Evolutionary conservation across 1,139 yeast genomes (phyloP).

Genomic region (Pichia norvegensis): DNA sequence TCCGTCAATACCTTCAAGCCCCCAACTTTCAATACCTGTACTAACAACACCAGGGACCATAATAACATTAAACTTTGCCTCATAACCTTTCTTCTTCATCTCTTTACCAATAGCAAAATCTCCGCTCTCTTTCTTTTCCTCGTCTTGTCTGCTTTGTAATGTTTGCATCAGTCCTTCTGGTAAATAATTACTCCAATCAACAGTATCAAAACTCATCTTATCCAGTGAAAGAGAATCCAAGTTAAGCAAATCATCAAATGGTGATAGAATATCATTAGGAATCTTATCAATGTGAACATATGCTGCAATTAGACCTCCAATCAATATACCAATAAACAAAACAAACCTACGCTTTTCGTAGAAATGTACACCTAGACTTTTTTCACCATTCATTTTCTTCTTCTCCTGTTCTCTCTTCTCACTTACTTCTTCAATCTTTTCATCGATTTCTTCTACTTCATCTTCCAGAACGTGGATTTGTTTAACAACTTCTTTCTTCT

Average conservation of each 20-base stretch:
- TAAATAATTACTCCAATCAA: conserved; percentile 57
- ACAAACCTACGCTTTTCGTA: conserved; percentile 41
- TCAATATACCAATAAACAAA: conserved; percentile 51
- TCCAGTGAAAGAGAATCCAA: conserved; percentile 37
- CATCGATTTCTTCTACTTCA: conserved; percentile 7
- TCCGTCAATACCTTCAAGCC: conserved; percentile 50
- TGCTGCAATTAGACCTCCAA: conserved; percentile 62
- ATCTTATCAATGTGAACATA: conserved; percentile 41
- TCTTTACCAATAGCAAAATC: conserved; percentile 85
- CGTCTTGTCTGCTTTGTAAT: conserved; percentile 42
- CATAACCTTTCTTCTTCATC: conserved; percentile 41
- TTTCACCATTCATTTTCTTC: conserved; percentile 1
- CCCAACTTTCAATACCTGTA: conserved; percentile 94
- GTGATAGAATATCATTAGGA: conserved; percentile 17
- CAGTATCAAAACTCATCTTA: conserved; percentile 4
- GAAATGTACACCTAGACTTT: conserved; percentile 16
- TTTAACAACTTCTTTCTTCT: conserved; percentile 5
- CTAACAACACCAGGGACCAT: conserved; percentile 96
- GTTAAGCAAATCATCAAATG: conserved; percentile 44
- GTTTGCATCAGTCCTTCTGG: conserved; percentile 61
- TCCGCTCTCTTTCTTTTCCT: conserved; percentile 47
- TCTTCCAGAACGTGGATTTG: conserved; percentile 9
- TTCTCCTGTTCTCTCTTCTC: conserved; percentile 1
- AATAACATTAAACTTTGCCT: conserved; percentile 67
- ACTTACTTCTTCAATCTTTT: conserved; percentile 2